Evolutionary conservation across 352 stramenopile species (phyloP), one percentile per base, ranked within the genome.

Genomic region (Blastocystis sp.): DNA sequence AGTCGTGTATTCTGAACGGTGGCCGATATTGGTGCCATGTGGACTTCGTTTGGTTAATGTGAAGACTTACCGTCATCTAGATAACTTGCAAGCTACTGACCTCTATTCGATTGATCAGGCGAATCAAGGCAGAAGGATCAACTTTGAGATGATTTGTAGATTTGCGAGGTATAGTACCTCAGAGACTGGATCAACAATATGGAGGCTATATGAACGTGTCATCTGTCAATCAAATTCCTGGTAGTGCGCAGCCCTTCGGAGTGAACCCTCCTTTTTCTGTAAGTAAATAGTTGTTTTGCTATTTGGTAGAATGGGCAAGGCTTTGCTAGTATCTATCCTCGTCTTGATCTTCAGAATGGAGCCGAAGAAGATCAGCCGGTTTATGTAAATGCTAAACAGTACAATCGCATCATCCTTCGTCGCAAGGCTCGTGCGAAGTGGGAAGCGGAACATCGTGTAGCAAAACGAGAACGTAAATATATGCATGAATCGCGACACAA

Each of bases 371-470:
- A 96, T 89, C 93, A 95, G 68, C 94, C 94, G 4, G 93, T 96
- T 53, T 96, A 96, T 89, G 94, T 96, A 53, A 96, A 96, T 87
- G 94, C 93, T 68, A 96, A 96, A 91, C 94, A 96, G 90, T 96
- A 96, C 89, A 93, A 95, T 90, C 93, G 94, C 24, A 96, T 96
- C 87, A 94, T 96, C 92, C 93, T 95, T 69, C 93, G 94, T 56
- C 93, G 94, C 79, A 93, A 96, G 78, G 93, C 95, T 90, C 92
- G 93, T 43, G 93, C 93, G 56, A 96, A 96, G 90, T 92, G 95
- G 20, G 94, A 96, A 82, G 93, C 93, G 39, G 95, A 96, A 93
- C 56, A 95, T 93, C 76, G 90, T 90, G 59, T 93, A 92, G 69
- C 94, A 95, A 91, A 93, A 93, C 73, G 95, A 95, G 90, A 93